These are phyloP conservation scores for Penicillium palitans DNA, from an alignment of 2,329 filamentous ascomycete species.

Conservation along the genomic window DNA sequence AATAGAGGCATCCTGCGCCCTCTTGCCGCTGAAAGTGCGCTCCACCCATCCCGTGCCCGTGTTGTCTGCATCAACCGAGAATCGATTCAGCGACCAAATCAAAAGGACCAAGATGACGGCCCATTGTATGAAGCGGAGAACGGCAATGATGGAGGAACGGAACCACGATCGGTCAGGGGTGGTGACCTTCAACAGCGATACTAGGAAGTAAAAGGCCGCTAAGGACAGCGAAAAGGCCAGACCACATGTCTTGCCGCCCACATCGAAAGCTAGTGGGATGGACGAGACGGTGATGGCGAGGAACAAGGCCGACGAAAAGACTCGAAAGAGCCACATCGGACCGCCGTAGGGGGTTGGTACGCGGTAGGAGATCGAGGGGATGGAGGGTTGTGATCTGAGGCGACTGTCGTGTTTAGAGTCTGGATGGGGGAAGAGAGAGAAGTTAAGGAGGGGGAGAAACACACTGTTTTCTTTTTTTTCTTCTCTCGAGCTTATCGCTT, in stretches of 20 bases:
- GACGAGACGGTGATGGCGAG: constrained; percentile 90
- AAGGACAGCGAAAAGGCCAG: constrained; percentile 89
- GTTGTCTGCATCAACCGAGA: constrained; percentile 79
- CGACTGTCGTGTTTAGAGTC: background rate
- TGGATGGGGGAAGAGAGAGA: background rate
- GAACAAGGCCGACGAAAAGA: constrained; percentile 78
- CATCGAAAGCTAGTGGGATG: constrained; percentile 96
- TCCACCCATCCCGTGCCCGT: constrained; percentile 71
- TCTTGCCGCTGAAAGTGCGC: constrained; percentile 69
- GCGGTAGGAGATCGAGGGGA: constrained; percentile 14
- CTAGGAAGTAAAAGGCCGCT: constrained; percentile 85
- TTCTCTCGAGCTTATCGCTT: background rate
- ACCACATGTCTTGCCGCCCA: constrained; percentile 90
- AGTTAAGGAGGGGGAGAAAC: background rate
- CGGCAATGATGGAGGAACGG: constrained; percentile 67
- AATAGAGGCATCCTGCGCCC: constrained; percentile 64
- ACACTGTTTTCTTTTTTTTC: background rate
- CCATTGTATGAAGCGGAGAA: constrained; percentile 79
- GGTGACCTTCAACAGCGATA: constrained; percentile 75
- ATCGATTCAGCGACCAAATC: constrained; percentile 94
- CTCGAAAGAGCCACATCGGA: constrained; percentile 79
- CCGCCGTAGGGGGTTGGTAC: constrained; percentile 29
- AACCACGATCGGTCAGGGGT: constrained; percentile 78
- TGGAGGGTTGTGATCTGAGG: background rate
- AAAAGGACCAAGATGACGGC: constrained; percentile 79